phyloP scores from a whole-genome alignment of 2,329 filamentous ascomycete genomes.

The Orbilia ellipsospora region DNA sequence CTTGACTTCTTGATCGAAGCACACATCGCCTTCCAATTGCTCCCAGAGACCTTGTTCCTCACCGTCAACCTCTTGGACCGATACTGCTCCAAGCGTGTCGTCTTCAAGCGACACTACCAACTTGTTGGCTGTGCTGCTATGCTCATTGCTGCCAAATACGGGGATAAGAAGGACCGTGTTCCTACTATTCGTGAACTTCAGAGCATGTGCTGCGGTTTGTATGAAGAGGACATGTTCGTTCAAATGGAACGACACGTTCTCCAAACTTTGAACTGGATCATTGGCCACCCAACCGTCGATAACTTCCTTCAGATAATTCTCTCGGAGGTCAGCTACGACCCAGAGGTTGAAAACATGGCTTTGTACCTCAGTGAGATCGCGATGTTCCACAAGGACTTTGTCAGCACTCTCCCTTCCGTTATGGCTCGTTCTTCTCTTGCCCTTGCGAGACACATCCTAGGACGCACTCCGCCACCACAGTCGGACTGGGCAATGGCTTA shows the following conservation, averaged over 20 bases:
- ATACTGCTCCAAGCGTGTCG: conserved; percentile 96
- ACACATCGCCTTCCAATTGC: conserved; percentile 90
- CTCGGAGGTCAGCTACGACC: conserved; percentile 78
- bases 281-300: conserved; percentile 95
- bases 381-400: conserved; percentile 95
- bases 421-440: conserved; percentile 89
- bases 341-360: conserved; percentile 93
- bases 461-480: conserved; percentile 67
- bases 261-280: conserved; percentile 94
- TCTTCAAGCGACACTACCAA: conserved; percentile 99
- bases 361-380: conserved; percentile 95
- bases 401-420: conserved; percentile 88
- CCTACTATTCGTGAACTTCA: conserved; percentile 96
- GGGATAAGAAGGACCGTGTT: conserved; percentile 98
- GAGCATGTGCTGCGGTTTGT: conserved; percentile 98
- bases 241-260: conserved; percentile 99
- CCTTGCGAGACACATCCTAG: conserved; percentile 85
- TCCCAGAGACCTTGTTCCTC: conserved; percentile 94
- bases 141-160: conserved; percentile 97
- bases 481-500: conserved; percentile 63
- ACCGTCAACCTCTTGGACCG: conserved; percentile 96
- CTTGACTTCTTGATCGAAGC: conserved; percentile 98
- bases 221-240: conserved; percentile 99
- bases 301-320: conserved; percentile 90
- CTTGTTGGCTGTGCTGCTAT: conserved; percentile 95